Percentiles rank a stretch among this genome's conserved stretches.
phyloP scores from a whole-genome alignment of 306 rosid species.

The Begonia loranthoides region DNA sequence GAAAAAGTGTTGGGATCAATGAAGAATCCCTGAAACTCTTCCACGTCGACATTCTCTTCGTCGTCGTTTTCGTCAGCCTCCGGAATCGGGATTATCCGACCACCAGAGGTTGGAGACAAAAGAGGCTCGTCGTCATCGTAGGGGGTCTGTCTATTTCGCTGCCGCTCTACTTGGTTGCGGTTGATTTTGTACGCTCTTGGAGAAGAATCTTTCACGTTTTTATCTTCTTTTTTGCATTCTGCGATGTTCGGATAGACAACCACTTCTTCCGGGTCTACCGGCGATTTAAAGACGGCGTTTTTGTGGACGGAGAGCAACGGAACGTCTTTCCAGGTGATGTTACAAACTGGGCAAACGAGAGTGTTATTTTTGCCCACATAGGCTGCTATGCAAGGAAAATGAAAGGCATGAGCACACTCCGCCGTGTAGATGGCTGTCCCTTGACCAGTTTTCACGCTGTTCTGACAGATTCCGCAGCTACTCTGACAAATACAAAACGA shows the following conservation, averaged over 20 bases:
- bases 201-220: constrained; percentile 3
- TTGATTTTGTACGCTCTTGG: constrained; percentile 19
- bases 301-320: constrained; percentile 65
- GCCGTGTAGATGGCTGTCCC: constrained; percentile 98
- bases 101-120: constrained; percentile 8
- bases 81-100: constrained; percentile 11
- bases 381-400: constrained; percentile 77
- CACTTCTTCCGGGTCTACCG: background rate
- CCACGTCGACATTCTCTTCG: constrained; percentile 4
- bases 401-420: constrained; percentile 84
- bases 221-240: constrained; percentile 4
- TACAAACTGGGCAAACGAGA: constrained; percentile 83
- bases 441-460: constrained; percentile 83
- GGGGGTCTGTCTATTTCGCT: background rate
- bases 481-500: constrained; percentile 29
- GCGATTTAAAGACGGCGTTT: constrained; percentile 3
- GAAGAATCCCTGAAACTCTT: constrained; percentile 76
- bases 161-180: background rate
- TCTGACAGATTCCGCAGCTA: constrained; percentile 90
- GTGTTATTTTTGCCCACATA: constrained; percentile 51
- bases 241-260: background rate
- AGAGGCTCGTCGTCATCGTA: constrained; percentile 35
- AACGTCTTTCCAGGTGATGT: constrained; percentile 72
- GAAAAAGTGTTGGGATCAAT: constrained; percentile 41
- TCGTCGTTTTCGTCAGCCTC: constrained; percentile 9